Base-by-base conservation (phyloP, 371 early-diverging fungal species). In the Circinella umbellata region DNA sequence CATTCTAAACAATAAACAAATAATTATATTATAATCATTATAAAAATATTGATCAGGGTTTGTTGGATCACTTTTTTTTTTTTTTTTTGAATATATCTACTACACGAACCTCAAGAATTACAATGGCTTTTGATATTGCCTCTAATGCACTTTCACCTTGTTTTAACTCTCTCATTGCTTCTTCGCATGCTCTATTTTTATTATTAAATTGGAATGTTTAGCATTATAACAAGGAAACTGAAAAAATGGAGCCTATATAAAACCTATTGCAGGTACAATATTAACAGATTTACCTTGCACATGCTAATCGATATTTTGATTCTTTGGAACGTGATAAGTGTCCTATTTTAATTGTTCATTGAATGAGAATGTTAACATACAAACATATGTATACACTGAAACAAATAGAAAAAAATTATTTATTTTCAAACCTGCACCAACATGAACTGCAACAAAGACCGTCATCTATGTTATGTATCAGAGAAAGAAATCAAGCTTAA, bases 381-480 rank as follows among this genome's bases (percentile, higher is more conserved):
- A n/a, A n/a, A n/a, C n/a, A n/a, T n/a, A n/a, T n/a, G 3, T 42
- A 6, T 42, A 42, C 42, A 42, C 11, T 42, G 42, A 15, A n/a
- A 15, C 51, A 14, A 13, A 17, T 15, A 51, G 14, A 15, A 4
- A 15, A 15, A 6, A 1, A 4, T 5, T 51, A n/a, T n/a, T 6
- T 51, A 51, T 51, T 51, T 47, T 51, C 51, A 7, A 51, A 51
- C 88, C 88, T 71, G 89, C 89, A 11, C 89, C 89, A 55, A 86
- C 80, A 76, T 88, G 89, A 17, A 88, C 87, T 5, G 89, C 89
- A 61, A 88, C 80, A 70, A 88, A 88, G 18, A 51, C 36, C 8
- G 51, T 57, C 57, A 57, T 57, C 2, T 27, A 27, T 27, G 2
- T 27, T 27, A 27, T 27, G 27, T 27, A 27, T 27, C 27, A 27